phyloP scores from a whole-genome alignment of 306 rosid genomes.

The Acmispon strigosus region DNA sequence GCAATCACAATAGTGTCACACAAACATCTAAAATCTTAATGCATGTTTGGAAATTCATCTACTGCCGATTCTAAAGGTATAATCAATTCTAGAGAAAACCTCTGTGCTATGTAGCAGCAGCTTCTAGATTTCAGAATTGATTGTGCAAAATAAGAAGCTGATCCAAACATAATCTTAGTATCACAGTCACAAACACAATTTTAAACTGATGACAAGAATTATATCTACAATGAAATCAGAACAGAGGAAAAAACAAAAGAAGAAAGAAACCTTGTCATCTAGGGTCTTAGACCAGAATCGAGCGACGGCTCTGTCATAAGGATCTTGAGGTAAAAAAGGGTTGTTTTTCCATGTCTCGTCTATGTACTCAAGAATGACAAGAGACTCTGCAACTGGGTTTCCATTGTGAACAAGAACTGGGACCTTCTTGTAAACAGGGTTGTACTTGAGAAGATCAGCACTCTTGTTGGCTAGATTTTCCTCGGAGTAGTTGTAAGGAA shows the following conservation, averaged over 20 bases:
- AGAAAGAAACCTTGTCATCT: constrained; percentile 30
- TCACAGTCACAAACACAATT: no score
- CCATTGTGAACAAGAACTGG: constrained; percentile 36
- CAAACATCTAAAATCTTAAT: no score
- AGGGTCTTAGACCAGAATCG: constrained; percentile 31
- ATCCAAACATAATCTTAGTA: no score
- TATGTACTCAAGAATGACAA: constrained; percentile 36
- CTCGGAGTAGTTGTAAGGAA: constrained; percentile 19
- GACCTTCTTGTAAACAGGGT: constrained; percentile 39
- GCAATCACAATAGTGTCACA: no score
- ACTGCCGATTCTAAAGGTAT: no score
- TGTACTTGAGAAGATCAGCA: constrained; percentile 23
- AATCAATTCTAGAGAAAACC: no score
- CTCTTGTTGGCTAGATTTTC: constrained; percentile 30
- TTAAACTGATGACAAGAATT: no score
- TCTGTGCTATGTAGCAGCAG: no score
- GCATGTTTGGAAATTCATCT: no score
- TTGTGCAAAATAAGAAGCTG: no score
- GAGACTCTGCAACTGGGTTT: constrained; percentile 29
- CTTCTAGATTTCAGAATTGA: no score
- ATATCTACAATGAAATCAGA: not conserved
- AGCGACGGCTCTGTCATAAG: constrained; percentile 31
- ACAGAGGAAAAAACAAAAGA: not conserved
- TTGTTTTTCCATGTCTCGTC: constrained; percentile 28
- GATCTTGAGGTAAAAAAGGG: constrained; percentile 31